These are phyloP conservation scores for Backusella liffmaniae DNA, from an alignment of 192 early-diverging fungal genomes.

Conservation along the genomic window DNA sequence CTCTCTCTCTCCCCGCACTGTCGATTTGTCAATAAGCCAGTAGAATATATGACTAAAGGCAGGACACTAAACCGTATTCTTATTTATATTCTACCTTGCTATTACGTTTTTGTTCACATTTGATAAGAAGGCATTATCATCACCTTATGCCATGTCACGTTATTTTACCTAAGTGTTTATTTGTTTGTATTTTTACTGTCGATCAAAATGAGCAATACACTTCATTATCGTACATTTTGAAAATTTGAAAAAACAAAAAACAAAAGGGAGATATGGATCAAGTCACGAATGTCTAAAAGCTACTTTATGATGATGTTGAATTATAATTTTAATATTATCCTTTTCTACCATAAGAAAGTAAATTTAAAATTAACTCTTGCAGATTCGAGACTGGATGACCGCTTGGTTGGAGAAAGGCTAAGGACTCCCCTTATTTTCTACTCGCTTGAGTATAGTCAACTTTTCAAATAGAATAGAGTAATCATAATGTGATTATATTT, in stretches of 20 bases:
- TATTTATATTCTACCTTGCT: background rate
- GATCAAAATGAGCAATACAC: background rate
- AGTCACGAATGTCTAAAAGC: background rate
- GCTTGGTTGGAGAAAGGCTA: background rate
- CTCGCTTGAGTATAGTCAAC: background rate
- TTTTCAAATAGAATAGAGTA: no score
- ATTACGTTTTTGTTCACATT: background rate
- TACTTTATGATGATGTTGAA: background rate
- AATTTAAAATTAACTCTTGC: constrained; percentile 1
- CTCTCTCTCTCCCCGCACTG: no score
- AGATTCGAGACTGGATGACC: background rate
- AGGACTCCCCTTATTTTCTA: background rate
- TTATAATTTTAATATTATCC: background rate
- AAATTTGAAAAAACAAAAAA: background rate
- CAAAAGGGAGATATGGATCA: no score
- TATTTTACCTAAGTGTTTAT: background rate
- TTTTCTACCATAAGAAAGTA: background rate
- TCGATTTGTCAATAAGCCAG: background rate
- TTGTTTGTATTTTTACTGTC: background rate
- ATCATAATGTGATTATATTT: background rate
- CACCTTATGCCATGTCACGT: background rate
- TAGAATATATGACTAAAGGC: background rate
- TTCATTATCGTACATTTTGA: background rate
- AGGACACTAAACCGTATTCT: background rate
- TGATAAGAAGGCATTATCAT: background rate